Evolutionary conservation across 1,284 basidiomycete species (phyloP).

Genomic region (Malassezia pachydermatis): DNA sequence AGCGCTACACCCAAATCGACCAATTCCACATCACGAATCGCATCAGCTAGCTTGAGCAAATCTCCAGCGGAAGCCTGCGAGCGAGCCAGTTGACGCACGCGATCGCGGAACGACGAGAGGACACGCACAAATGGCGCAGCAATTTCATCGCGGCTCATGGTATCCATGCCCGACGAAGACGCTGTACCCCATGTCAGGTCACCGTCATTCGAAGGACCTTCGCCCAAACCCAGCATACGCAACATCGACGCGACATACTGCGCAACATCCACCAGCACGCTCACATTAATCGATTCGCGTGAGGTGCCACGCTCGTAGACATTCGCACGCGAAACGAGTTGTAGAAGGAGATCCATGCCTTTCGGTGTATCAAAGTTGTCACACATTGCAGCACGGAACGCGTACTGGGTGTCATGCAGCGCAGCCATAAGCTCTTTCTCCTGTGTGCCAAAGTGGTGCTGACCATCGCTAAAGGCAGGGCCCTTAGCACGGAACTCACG

Average conservation of each 20-base stretch:
- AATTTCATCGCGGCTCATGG: constrained; percentile 58
- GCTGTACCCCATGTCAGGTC: constrained; percentile 42
- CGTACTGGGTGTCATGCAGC: constrained; percentile 63
- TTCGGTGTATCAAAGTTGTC: constrained; percentile 94
- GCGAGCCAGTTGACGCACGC: constrained; percentile 73
- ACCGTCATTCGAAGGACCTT: constrained; percentile 53
- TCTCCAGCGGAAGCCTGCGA: constrained; percentile 28
- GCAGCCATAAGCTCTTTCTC: constrained; percentile 50
- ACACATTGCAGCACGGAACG: constrained; percentile 80
- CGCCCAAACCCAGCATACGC: constrained; percentile 85
- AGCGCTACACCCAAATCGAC: constrained; percentile 86
- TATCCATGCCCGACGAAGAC: constrained; percentile 17
- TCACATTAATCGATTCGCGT: constrained; percentile 56
- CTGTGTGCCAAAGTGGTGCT: constrained; percentile 49
- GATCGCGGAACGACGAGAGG: constrained; percentile 82
- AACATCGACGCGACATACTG: constrained; percentile 83
- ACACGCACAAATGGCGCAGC: constrained; percentile 80
- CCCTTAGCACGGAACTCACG: constrained; percentile 46
- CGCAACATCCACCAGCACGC: constrained; percentile 63
- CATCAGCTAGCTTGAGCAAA: constrained; percentile 54
- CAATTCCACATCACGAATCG: constrained; percentile 76
- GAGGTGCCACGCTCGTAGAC: constrained; percentile 59
- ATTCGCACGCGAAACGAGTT: constrained; percentile 78
- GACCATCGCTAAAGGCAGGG: constrained; percentile 51
- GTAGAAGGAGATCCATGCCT: constrained; percentile 66